These are phyloP conservation scores for Mucor saturninus DNA, from an alignment of 371 early-diverging fungal species.

Conservation along the genomic window DNA sequence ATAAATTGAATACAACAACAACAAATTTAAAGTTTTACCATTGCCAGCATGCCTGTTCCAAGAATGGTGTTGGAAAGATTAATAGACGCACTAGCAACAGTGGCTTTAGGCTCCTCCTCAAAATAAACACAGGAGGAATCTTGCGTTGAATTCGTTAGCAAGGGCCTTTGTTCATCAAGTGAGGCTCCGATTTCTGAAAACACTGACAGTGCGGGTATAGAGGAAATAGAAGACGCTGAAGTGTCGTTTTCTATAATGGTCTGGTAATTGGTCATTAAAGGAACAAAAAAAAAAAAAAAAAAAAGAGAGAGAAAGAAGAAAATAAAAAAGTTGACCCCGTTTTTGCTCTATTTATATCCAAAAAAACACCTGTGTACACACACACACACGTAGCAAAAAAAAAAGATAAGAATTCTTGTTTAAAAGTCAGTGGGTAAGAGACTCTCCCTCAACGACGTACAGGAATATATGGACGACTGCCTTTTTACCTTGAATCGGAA, in stretches of 20 bases:
- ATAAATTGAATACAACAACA: too few species aligned
- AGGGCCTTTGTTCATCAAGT: conserved; percentile 30
- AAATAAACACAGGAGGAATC: conserved; percentile 14
- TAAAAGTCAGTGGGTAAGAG: too few species aligned
- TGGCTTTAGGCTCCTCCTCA: conserved; percentile 36
- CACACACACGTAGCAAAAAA: not conserved
- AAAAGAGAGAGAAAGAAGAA: conserved; percentile 9
- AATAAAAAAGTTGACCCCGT: not conserved
- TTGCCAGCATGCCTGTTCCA: conserved; percentile 97
- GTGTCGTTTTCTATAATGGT: conserved; percentile 31
- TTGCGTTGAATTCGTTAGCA: conserved; percentile 30
- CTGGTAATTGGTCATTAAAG: conserved; percentile 33
- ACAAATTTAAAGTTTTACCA: conserved; percentile 83
- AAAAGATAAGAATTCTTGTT: too few species aligned
- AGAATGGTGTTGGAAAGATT: conserved; percentile 95
- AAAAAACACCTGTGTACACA: not conserved
- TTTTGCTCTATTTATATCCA: not conserved
- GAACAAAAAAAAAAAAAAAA: conserved; percentile 6
- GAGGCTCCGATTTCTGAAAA: conserved; percentile 27
- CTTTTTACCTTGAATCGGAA: too few species aligned
- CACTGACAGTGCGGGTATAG: conserved; percentile 29
- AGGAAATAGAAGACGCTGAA: conserved; percentile 36
- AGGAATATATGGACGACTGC: too few species aligned
- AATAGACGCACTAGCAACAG: conserved; percentile 52
- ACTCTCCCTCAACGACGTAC: too few species aligned